Evolutionary conservation across 495 filamentous ascomycete species (phyloP).

Genomic region (Bacidia gigantensis): DNA sequence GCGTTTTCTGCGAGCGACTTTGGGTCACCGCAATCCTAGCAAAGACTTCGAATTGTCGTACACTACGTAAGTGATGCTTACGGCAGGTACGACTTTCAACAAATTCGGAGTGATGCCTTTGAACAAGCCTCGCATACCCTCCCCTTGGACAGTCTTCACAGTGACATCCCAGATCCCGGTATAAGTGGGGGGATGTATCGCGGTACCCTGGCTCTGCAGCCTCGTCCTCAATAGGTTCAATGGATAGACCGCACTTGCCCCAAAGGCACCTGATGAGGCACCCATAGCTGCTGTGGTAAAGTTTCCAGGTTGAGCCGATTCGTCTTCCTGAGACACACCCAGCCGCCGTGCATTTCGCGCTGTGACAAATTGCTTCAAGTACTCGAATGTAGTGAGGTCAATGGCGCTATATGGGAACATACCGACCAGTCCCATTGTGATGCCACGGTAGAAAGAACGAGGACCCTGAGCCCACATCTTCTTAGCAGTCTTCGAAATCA

Average conservation of each 20-base stretch:
- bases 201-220: constrained; percentile 87
- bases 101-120: constrained; percentile 92
- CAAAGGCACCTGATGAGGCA: constrained; percentile 78
- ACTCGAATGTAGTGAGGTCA: constrained; percentile 89
- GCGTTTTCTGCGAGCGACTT: not conserved
- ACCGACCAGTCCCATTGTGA: constrained; percentile 81
- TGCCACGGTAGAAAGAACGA: constrained; percentile 73
- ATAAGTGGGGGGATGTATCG: constrained; percentile 82
- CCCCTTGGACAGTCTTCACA: constrained; percentile 62
- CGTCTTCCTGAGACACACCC: constrained; percentile 65
- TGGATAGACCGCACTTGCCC: constrained; percentile 88
- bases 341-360: constrained; percentile 52
- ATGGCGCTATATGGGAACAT: constrained; percentile 98
- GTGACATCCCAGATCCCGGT: constrained; percentile 78
- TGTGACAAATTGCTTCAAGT: constrained; percentile 63
- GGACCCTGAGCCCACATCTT: constrained; percentile 73
- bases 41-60: constrained; percentile 88
- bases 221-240: constrained; percentile 89
- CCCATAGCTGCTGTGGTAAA: constrained; percentile 73
- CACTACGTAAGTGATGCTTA: constrained; percentile 94
- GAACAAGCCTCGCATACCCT: constrained; percentile 80
- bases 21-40: constrained; percentile 48
- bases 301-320: constrained; percentile 63
- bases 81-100: constrained; percentile 89
- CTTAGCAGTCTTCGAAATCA: constrained; percentile 65